Evolutionary conservation across 306 rosid species (phyloP), one percentile per base, ranked within the genome.

Genomic region (Alnus glutinosa): DNA sequence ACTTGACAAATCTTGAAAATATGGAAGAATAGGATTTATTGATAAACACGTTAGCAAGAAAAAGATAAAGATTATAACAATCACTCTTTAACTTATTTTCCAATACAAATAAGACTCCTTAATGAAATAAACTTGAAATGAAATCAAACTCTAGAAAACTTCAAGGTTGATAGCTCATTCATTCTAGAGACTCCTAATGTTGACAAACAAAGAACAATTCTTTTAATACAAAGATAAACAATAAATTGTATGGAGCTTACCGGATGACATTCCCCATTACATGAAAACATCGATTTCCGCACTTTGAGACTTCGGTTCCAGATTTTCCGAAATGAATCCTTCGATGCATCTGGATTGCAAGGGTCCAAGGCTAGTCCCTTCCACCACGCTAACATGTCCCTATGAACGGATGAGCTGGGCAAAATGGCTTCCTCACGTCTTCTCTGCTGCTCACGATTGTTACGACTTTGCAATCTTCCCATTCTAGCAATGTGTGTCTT

Each of bases 341-440:
- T 63, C 6, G 82, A 63, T 49, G 70, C 30, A 34, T 77, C 48
- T 57, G 6, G 3, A 8, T 78, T 44, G 37, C 66, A 52, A 81
- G 74, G 59, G 30, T 75, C 28, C 63, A 83, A 49, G 9, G 82
- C 73, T 67, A 75, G 78, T 52, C 68, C 77, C 64, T 78, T 75
- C 15, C 66, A 66, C 77, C 76, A 36, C 48, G 71, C 32, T 64
- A 84, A 71, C 75, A 49, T 73, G 10, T 70, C 84, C 73, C 48
- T 32, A 11, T 39, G 57, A 30, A 36, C 47, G 55, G 39, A 62
- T 0, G 39, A 39, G n/a, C 37, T 16, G 15, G 49, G 49, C 67
- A 49, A 55, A 55, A 73, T 52, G 28, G 34, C 51, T 44, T 66
- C 67, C 49, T 54, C 55, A 64, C 13, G 47, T 63, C 44, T 34